Conservation (phyloP, 2,329 filamentous ascomycete genomes). For the Pestalotiopsis sp. region DNA sequence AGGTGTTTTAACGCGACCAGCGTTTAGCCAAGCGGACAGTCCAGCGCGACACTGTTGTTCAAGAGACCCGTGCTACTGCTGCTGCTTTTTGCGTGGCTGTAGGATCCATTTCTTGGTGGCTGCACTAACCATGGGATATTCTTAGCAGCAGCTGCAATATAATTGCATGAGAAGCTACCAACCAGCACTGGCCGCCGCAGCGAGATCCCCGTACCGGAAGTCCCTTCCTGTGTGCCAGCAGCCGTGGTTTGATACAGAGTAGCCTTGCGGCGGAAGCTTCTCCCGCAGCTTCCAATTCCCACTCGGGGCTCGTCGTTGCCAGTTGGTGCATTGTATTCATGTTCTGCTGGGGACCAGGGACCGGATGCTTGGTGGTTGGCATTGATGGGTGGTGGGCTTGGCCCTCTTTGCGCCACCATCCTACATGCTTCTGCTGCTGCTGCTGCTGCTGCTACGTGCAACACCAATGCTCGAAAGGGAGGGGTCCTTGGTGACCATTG, state of each 20-base stretch:
- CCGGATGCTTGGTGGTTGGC: not conserved
- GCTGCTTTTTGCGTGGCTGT: not conserved
- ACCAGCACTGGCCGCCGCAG: not conserved
- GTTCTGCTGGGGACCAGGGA: not conserved
- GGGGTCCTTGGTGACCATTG: too few species aligned
- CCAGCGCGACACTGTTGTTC: not conserved
- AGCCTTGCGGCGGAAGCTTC: not conserved
- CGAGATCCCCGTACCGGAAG: constrained; percentile 2
- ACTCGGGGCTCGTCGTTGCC: not conserved
- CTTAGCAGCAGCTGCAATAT: not conserved
- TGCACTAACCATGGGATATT: not conserved
- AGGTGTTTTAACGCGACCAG: too few species aligned
- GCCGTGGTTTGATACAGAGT: not conserved
- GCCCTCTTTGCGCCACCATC: not conserved
- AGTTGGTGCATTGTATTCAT: not conserved
- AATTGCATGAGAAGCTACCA: not conserved
- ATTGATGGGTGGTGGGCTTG: not conserved
- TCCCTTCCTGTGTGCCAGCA: not conserved
- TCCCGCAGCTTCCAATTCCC: not conserved
- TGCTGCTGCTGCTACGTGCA: too few species aligned
- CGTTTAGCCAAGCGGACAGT: too few species aligned
- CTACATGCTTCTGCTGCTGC: not conserved
- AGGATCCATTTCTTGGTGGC: not conserved
- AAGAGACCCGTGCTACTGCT: not conserved
- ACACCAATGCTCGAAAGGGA: too few species aligned